Base-by-base conservation (phyloP, 2,329 filamentous ascomycete genomes). In the Ceratocystis alfenasii region DNA sequence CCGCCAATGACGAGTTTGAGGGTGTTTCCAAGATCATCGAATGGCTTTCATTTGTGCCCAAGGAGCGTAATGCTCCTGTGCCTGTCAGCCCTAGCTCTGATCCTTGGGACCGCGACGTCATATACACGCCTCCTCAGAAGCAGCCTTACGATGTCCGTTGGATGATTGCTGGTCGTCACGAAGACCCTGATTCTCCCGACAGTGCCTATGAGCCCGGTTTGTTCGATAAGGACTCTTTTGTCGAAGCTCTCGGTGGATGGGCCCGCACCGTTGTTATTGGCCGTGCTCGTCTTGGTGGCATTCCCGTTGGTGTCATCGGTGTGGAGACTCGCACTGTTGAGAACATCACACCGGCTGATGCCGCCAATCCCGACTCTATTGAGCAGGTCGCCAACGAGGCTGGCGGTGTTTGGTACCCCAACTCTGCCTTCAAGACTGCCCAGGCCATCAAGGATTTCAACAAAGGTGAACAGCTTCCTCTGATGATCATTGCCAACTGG, bases 401-500 rank as follows among this genome's bases (percentile, higher is more conserved):
- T 70, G 94, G 94, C 80, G 94, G 95, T 80, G 94, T 99, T 33
- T 99, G 94, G 94, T 99, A 97, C 80, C 94, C 94, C 74, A 99
- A 99, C 84, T 97, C 93, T 10, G 94, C 94, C 28, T 99, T 93
- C 87, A 99, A 99, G 88, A 99, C 94, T 69, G 94, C 94, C 2
- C 94, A 99, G 78, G 94, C 94, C 66, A 95, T 99, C 79, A 91
- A 88, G 73, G 94, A 99, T 81, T 99, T 99, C 85, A 99, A 99
- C 85, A 86, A 95, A 70, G 94, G 94, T 75, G 94, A 99, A 79
- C 94, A 99, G 80, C 83, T 99, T 74, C 94, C 94, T 66, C 81
- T 99, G 70, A 97, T 99, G 91, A 99, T 99, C 75, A 86, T 99
- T 70, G 94, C 94, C 78, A 99, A 99, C 83, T 99, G 94, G 94